Conservation (phyloP, 805 yeast genomes). For the Saccharomycopsis javanensis region DNA sequence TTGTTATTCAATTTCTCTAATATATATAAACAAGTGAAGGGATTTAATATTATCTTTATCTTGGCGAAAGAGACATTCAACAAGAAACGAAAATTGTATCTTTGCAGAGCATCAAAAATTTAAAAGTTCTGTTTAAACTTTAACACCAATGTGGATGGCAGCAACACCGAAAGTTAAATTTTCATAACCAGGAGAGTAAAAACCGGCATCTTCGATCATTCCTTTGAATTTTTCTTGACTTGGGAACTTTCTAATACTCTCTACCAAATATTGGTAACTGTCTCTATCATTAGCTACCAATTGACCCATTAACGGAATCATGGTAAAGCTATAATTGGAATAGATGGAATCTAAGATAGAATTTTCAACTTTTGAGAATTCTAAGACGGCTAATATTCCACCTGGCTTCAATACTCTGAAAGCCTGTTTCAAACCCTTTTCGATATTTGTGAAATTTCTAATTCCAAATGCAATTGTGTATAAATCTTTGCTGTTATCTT, state of each 20-base stretch:
- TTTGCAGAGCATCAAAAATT: background rate
- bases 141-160: conserved; percentile 91
- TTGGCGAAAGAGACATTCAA: no score
- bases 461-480: conserved; percentile 97
- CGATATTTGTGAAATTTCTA: conserved; percentile 90
- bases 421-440: conserved; percentile 87
- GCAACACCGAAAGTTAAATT: conserved; percentile 91
- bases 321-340: conserved; percentile 79
- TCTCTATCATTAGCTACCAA: conserved; percentile 91
- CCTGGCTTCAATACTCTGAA: conserved; percentile 93
- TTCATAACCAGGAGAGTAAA: conserved; percentile 89
- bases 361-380: conserved; percentile 85
- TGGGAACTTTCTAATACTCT: conserved; percentile 86
- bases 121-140: conserved; percentile 35
- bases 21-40: background rate
- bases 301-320: conserved; percentile 91
- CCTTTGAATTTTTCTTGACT: conserved; percentile 79
- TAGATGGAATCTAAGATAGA: conserved; percentile 64
- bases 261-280: conserved; percentile 91
- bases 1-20: background rate
- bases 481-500: conserved; percentile 82
- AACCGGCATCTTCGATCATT: conserved; percentile 94
- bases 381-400: conserved; percentile 93
- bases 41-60: no score
- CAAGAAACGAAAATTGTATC: background rate